Evolutionary conservation across 2,329 filamentous ascomycete species (phyloP), one percentile per base, ranked within the genome.

Genomic region (Sordariomycetes sp.): DNA sequence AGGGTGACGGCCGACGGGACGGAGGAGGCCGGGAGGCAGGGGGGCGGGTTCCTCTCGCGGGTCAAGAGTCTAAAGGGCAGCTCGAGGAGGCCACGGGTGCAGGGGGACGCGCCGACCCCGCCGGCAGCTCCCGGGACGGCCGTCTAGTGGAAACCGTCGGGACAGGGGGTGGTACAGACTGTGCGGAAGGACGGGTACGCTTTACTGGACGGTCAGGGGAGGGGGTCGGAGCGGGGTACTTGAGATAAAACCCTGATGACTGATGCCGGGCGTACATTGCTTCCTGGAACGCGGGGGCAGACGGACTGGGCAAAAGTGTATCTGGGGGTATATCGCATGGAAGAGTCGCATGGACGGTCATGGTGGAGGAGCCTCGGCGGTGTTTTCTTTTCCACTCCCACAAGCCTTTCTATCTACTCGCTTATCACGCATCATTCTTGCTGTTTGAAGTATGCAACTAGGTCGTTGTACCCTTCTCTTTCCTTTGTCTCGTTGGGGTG

Each of bases 41-140:
- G 74, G 52, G 79, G 80, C 53, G 86, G 88, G 1, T 85, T 95
- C 61, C 68, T 95, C 60, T 87, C 81, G 56, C 81, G 89, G 57
- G 89, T 94, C 74, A 90, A 89, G 78, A 90, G 86, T 70, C 72
- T 94, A 70, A 91, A 89, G 74, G 85, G 86, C 55, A 82, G 82
- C 8, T 22, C 45, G 35, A 78, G 84, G 62, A 67, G 58, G 57
- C 53, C 62, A 52, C 54, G 53, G 54, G 53, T 55, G 52, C 57
- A 53, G 53, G 53, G 50, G 25, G 58, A 59, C 25, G 42, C 17
- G 28, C 39, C 36, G 17, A 68, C 65, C 61, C 67, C 63, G 62
- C 68, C 65, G 35, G 36, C 63, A 10, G 61, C 62, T 51, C 67
- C 70, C 57, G 72, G 73, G 59, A 72, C 71, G 54, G 72, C 71